Conservation (phyloP, 2,329 filamentous ascomycete species). For the Botryotinia narcissicola region DNA sequence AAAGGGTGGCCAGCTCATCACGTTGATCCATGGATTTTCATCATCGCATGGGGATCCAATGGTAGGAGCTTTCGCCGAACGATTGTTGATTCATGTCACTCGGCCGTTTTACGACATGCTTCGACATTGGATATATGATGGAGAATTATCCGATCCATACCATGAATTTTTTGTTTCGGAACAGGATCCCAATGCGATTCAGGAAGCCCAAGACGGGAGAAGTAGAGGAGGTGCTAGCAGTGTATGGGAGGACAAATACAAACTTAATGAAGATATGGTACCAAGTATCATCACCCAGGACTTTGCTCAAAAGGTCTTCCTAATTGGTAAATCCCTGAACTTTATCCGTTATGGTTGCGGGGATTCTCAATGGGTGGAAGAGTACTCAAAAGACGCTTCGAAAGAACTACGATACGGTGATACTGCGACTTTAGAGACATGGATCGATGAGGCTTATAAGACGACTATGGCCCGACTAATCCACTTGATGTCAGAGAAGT, state of each 20-base stretch:
- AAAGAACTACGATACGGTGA: slow-evolving; percentile 92
- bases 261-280: slow-evolving; percentile 79
- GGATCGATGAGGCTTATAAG: slow-evolving; percentile 96
- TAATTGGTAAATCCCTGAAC: slow-evolving; percentile 97
- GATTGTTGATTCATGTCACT: slow-evolving; percentile 81
- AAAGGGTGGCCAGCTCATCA: slow-evolving; percentile 88
- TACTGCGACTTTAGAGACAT: slow-evolving; percentile 84
- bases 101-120: slow-evolving; percentile 96
- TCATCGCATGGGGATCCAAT: slow-evolving; percentile 94
- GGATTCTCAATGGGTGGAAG: slow-evolving; percentile 92
- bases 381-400: slow-evolving; percentile 88
- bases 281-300: slow-evolving; percentile 90
- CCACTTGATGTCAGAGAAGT: slow-evolving; percentile 90
- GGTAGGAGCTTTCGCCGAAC: slow-evolving; percentile 88
- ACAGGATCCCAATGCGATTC: slow-evolving; percentile 56
- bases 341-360: slow-evolving; percentile 96
- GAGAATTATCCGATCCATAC: slow-evolving; percentile 94
- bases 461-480: slow-evolving; percentile 96
- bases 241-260: slow-evolving; percentile 98
- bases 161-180: slow-evolving; percentile 93
- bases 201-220: slow-evolving; percentile 46
- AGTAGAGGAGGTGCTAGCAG: slow-evolving; percentile 70
- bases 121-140: slow-evolving; percentile 96
- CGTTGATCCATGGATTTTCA: slow-evolving; percentile 88
- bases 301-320: slow-evolving; percentile 92